Percentiles rank a stretch among this genome's conserved stretches.
Conservation (phyloP, 2,329 filamentous ascomycete species). For the Colletotrichum eremochloae region DNA sequence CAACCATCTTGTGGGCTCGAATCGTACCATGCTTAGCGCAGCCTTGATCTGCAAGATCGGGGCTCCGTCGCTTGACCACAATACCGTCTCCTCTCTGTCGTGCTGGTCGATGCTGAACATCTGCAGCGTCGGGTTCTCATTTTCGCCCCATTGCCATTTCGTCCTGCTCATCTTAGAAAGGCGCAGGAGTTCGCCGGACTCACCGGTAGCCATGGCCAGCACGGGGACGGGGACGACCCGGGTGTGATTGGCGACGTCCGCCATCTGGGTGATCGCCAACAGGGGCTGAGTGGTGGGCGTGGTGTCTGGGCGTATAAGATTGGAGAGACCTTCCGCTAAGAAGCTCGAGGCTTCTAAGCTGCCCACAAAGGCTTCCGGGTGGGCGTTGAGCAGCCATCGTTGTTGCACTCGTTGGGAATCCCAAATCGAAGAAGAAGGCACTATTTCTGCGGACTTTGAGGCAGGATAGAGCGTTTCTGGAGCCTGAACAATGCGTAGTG, state of each 20-base stretch:
- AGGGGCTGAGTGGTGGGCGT: conserved; percentile 50
- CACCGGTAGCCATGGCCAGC: conserved; percentile 67
- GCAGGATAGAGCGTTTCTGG: conserved; percentile 29
- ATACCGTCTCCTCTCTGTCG: conserved; percentile 60
- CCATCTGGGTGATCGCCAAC: conserved; percentile 69
- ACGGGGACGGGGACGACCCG: conserved; percentile 49
- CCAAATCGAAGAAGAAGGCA: conserved; percentile 23
- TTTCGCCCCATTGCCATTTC: conserved; percentile 66
- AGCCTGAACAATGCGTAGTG: conserved; percentile 31
- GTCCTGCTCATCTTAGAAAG: conserved; percentile 65
- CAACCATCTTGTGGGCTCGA: conserved; percentile 62
- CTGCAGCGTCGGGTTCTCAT: conserved; percentile 60
- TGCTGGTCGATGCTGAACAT: conserved; percentile 58
- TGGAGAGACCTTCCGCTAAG: conserved; percentile 54
- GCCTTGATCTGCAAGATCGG: conserved; percentile 67
- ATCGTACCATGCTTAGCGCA: conserved; percentile 54
- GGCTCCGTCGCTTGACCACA: conserved; percentile 67
- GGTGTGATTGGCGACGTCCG: conserved; percentile 53
- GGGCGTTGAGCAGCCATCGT: conserved; percentile 64
- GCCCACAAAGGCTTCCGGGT: conserved; percentile 64
- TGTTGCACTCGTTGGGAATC: conserved; percentile 50
- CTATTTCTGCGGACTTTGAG: conserved; percentile 15
- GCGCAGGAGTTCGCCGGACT: conserved; percentile 69
- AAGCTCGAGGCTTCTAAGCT: conserved; percentile 50
- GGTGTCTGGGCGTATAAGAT: conserved; percentile 48